Evolutionary conservation across 208 protist genomes (phyloP), one percentile per base, ranked within the genome.

Genomic region (Spongospora subterranea): DNA sequence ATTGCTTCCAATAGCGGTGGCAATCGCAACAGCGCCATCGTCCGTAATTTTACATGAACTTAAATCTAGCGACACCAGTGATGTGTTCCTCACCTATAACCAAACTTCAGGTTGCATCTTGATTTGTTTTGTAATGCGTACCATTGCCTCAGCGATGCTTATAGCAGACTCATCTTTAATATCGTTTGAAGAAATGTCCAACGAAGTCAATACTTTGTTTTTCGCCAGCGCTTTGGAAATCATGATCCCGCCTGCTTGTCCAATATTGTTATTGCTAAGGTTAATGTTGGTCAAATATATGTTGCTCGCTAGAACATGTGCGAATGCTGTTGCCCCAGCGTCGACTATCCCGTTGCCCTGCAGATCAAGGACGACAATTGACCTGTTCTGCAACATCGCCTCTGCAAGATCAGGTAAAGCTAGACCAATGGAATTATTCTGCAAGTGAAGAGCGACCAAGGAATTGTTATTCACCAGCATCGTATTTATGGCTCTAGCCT

Each of bases 301-400:
- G 38, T 71, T 88, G 20, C 50, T 46, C 39, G 45, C 88, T 20
- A 92, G 35, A 24, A 46, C n/a, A 89, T 46, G 40, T 20, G 90
- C 29, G n/a, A 92, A 13, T 41, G 90, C 38, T 39, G 43, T 89
- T 29, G 90, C 71, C 0, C 90, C 90, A 20, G 41, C 60, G 54
- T 92, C 66, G 35, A 46, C 90, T 17, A 92, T 45, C 45, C 88
- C 40, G 39, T 88, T 90, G 24, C 60, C 90, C 24, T 88, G 65
- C 17, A 92, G n/a, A 43, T 92, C 66, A 6, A 92, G 20, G 1
- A 92, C 90, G 53, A 90, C 88, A 29, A 92, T n/a, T 24, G 76
- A 64, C 0, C 46, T 71, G 13, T 50, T 92, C 0, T 35, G 43
- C 38, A 92, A 40, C n/a, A 82, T 6, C 17, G 71, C 71, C 6